Conservation (phyloP, 2,329 filamentous ascomycete species). For the Bertia moriformis region DNA sequence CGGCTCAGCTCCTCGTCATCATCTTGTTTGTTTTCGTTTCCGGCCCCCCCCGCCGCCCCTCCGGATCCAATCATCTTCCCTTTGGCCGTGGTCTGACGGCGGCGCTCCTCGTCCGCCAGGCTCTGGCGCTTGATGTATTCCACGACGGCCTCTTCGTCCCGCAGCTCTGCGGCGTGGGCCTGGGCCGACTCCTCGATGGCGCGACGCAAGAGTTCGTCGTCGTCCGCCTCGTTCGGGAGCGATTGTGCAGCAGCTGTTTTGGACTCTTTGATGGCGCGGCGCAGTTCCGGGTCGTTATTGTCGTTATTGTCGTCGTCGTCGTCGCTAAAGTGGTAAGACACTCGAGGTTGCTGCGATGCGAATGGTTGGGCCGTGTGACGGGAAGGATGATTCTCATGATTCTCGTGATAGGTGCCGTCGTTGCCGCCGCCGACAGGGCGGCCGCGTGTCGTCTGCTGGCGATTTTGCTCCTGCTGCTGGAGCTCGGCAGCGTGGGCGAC, state of each 20-base stretch:
- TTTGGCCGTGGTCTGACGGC: constrained; percentile 16
- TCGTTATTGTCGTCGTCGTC: constrained; percentile 8
- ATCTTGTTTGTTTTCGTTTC: constrained; percentile 18
- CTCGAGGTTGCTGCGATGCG: constrained; percentile 1
- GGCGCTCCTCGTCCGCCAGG: constrained; percentile 47
- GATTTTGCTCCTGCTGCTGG: constrained; percentile 8
- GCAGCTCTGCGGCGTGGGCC: constrained; percentile 27
- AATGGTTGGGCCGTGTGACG: constrained; percentile 4
- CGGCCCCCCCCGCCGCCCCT: constrained; percentile 12
- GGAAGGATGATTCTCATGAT: no score
- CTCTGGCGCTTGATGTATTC: constrained; percentile 70
- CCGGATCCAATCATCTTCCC: no score
- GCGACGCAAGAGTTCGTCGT: constrained; percentile 28
- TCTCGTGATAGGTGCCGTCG: constrained; percentile 7
- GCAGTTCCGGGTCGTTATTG: constrained; percentile 17
- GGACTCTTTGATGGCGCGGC: constrained; percentile 25
- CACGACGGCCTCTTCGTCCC: constrained; percentile 60
- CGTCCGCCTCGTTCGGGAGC: constrained; percentile 12
- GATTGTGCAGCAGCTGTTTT: no score
- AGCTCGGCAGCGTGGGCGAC: constrained; percentile 4
- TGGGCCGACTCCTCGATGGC: constrained; percentile 31
- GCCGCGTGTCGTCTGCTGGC: constrained; percentile 1
- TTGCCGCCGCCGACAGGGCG: constrained; percentile 9
- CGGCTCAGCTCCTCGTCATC: constrained; percentile 39
- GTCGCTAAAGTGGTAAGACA: constrained; percentile 1